Evolutionary conservation across 805 yeast genomes (phyloP).

Genomic region (Candida schatavii): DNA sequence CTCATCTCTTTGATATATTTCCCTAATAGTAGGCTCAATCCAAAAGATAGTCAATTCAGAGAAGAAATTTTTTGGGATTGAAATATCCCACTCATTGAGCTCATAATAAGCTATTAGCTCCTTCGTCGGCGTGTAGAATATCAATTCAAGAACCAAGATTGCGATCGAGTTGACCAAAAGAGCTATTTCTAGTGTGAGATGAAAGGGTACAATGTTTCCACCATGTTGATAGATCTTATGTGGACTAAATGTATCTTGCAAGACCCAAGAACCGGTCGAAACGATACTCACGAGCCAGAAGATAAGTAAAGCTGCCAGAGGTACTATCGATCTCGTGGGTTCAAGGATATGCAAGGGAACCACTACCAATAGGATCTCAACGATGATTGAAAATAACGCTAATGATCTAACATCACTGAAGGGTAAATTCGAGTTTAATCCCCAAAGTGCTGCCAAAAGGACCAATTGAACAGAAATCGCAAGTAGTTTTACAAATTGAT

Average conservation of each 20-base stretch:
- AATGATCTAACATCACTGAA: background rate
- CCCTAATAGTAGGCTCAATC: constrained; percentile 13
- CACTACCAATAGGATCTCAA: background rate
- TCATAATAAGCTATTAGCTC: constrained; percentile 18
- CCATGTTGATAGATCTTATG: constrained; percentile 15
- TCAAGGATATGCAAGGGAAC: constrained; percentile 40
- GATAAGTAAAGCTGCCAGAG: constrained; percentile 35
- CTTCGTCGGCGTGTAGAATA: constrained; percentile 16
- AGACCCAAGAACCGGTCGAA: constrained; percentile 10
- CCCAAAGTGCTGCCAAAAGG: constrained; percentile 2
- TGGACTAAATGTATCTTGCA: constrained; percentile 18
- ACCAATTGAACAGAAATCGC: constrained; percentile 16
- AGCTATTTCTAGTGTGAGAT: constrained; percentile 13
- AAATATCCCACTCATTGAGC: constrained; percentile 9
- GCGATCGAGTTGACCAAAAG: constrained; percentile 14
- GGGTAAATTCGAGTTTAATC: background rate
- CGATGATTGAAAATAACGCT: background rate
- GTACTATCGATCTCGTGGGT: constrained; percentile 34
- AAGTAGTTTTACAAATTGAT: constrained; percentile 15
- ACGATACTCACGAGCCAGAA: constrained; percentile 30
- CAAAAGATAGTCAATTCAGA: constrained; percentile 13
- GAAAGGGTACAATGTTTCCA: background rate
- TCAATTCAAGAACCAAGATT: constrained; percentile 16
- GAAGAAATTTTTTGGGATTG: constrained; percentile 12
- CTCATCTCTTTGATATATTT: constrained; percentile 11